These are phyloP conservation scores for Candida morakotiae DNA, from an alignment of 805 yeast species.

Conservation along the genomic window DNA sequence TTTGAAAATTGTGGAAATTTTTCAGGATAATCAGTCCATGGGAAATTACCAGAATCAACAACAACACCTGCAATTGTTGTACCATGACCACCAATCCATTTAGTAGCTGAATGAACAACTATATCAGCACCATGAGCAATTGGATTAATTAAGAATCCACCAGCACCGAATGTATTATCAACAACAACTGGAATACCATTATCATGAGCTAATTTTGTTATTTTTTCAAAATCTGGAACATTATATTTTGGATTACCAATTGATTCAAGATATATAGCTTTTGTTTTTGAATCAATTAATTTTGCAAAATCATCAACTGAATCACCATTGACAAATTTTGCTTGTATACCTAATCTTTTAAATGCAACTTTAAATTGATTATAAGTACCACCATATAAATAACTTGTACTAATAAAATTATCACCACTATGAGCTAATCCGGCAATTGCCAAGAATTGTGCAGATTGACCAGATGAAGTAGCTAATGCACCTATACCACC, in stretches of 20 bases:
- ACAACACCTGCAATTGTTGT: slow-evolving; percentile 90
- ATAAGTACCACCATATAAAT: slow-evolving; percentile 92
- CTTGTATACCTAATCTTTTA: slow-evolving; percentile 82
- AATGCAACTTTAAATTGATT: slow-evolving; percentile 92
- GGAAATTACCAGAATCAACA: slow-evolving; percentile 89
- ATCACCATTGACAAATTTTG: slow-evolving; percentile 83
- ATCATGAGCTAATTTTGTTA: slow-evolving; percentile 74
- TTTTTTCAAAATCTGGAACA: slow-evolving; percentile 83
- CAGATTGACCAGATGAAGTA: slow-evolving; percentile 94
- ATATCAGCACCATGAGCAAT: slow-evolving; percentile 88
- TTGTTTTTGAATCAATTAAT: slow-evolving; percentile 77
- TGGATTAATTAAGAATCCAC: slow-evolving; percentile 84
- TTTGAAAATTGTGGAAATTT: slow-evolving; percentile 87
- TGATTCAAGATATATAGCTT: slow-evolving; percentile 84
- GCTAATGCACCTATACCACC: slow-evolving; percentile 90
- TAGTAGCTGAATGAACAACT: slow-evolving; percentile 91
- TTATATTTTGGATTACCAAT: slow-evolving; percentile 92
- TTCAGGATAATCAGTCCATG: slow-evolving; percentile 80
- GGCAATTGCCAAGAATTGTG: slow-evolving; percentile 80
- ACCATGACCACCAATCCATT: slow-evolving; percentile 98
- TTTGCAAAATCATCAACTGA: slow-evolving; percentile 67
- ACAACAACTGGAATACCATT: slow-evolving; percentile 88
- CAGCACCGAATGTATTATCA: slow-evolving; percentile 97
- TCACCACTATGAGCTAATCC: slow-evolving; percentile 86
- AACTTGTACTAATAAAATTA: slow-evolving; percentile 83